phyloP scores from a whole-genome alignment of 2,329 filamentous ascomycete genomes.

The Neonectria neomacrospora region DNA sequence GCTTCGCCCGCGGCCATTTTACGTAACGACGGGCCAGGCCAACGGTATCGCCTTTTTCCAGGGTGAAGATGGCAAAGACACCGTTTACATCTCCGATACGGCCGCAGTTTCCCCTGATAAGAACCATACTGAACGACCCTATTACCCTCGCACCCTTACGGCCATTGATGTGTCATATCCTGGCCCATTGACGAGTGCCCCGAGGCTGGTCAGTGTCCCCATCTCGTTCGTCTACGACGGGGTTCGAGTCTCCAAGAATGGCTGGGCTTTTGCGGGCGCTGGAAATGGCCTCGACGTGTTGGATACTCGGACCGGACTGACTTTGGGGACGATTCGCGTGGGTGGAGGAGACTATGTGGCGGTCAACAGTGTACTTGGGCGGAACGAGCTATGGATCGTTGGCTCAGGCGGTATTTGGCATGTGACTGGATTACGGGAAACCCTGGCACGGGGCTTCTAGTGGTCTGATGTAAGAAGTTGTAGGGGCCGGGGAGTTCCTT shows the following conservation, averaged over 20 bases:
- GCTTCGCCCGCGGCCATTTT: too few relatives aligned
- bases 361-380: constrained; percentile 1
- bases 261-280: constrained; percentile 6
- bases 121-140: too few relatives aligned
- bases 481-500: too few relatives aligned
- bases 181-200: neutral
- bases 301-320: neutral
- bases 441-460: neutral
- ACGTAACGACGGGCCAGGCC: too few relatives aligned
- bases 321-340: constrained; percentile 7
- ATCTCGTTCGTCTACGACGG: constrained; percentile 12
- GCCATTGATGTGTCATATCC: too few relatives aligned
- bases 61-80: too few relatives aligned
- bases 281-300: constrained; percentile 8
- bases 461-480: too few relatives aligned
- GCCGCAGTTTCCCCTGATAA: too few relatives aligned
- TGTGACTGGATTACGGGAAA: constrained; percentile 8
- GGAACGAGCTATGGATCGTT: constrained; percentile 15
- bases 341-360: constrained; percentile 6
- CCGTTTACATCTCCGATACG: too few relatives aligned
- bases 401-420: constrained; percentile 12
- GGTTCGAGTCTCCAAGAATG: constrained; percentile 10
- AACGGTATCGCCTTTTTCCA: too few relatives aligned
- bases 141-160: too few relatives aligned
- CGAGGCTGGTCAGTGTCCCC: neutral